Evolutionary conservation across 805 yeast species (phyloP).

Genomic region (Candida sonorensis): DNA sequence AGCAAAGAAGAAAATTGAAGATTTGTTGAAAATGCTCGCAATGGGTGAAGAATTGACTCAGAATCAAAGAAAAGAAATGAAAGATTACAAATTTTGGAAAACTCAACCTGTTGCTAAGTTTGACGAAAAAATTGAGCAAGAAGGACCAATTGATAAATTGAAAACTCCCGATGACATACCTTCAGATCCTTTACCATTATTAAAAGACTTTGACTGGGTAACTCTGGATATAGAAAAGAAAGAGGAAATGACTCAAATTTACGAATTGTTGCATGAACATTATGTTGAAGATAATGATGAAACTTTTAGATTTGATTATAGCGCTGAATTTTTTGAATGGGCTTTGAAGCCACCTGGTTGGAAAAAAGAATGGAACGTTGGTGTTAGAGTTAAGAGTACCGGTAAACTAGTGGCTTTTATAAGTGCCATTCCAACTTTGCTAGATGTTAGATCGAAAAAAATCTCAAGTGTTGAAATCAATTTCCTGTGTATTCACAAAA

Average conservation of each 20-base stretch:
- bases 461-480: slow-evolving; percentile 81
- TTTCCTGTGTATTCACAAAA: slow-evolving; percentile 90
- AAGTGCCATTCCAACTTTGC: slow-evolving; percentile 75
- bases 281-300: slow-evolving; percentile 95
- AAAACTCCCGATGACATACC: slow-evolving; percentile 73
- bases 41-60: slow-evolving; percentile 50
- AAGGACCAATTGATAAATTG: slow-evolving; percentile 72
- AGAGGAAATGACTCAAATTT: slow-evolving; percentile 66
- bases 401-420: slow-evolving; percentile 86
- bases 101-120: slow-evolving; percentile 90
- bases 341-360: slow-evolving; percentile 94
- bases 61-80: slow-evolving; percentile 63
- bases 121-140: slow-evolving; percentile 56
- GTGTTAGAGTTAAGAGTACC: slow-evolving; percentile 77
- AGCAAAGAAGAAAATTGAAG: slow-evolving; percentile 47
- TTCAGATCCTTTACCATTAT: slow-evolving; percentile 60
- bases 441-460: slow-evolving; percentile 44
- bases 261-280: slow-evolving; percentile 74
- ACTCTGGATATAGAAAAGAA: slow-evolving; percentile 56
- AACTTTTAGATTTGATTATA: slow-evolving; percentile 84
- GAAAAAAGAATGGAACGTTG: slow-evolving; percentile 83
- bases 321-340: slow-evolving; percentile 81
- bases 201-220: slow-evolving; percentile 84
- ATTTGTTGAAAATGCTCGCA: slow-evolving; percentile 48
- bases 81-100: slow-evolving; percentile 93